Evolutionary conservation across 805 yeast genomes (phyloP), one percentile per base, ranked within the genome.

Genomic region (Nakazawaea ernobii): DNA sequence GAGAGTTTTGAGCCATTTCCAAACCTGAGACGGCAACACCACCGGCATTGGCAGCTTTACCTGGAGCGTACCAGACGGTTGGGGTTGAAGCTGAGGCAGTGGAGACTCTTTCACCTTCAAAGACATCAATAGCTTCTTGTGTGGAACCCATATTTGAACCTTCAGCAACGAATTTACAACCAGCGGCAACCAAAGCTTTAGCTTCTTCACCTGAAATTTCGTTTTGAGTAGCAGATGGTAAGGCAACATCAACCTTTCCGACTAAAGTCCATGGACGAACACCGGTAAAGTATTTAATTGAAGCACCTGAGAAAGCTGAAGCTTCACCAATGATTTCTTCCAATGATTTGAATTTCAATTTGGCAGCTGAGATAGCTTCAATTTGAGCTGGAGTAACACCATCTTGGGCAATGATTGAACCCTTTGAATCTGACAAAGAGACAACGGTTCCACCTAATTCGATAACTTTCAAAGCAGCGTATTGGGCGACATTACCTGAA

Each of bases 81-180:
- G 68, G 70, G 49, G 74, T 57, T 50, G 71, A 62, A 41, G 69
- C 61, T 38, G 67, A 40, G 15, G 65, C 33, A 44, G 72, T 64
- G 57, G 69, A 64, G 55, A 69, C 56, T 76, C 92, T 82, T 69
- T 77, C 80, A 61, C 85, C 87, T 80, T 92, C 99, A 61, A 91
- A 92, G 53, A 87, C 90, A 58, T 84, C 89, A 59, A 92, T 89
- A 59, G 99, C 99, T 69, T 92, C 98, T 73, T 86, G 85, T 60
- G 97, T 91, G 59, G 96, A 92, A 67, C 99, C 98, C 99, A 92
- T 92, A 78, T 92, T 92, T 65, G 98, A 92, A 68, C 99, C 99
- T 80, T 92, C 99, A 60, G 99, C 98, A 65, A 92, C 83, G 77
- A 70, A 91, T 73, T 85, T 85, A 71, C 84, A 81, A 65, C 97